Percentiles rank a stretch among this genome's conserved stretches.
Conservation (phyloP, 179 eudicot genomes). For the Drosera spatulata region DNA sequence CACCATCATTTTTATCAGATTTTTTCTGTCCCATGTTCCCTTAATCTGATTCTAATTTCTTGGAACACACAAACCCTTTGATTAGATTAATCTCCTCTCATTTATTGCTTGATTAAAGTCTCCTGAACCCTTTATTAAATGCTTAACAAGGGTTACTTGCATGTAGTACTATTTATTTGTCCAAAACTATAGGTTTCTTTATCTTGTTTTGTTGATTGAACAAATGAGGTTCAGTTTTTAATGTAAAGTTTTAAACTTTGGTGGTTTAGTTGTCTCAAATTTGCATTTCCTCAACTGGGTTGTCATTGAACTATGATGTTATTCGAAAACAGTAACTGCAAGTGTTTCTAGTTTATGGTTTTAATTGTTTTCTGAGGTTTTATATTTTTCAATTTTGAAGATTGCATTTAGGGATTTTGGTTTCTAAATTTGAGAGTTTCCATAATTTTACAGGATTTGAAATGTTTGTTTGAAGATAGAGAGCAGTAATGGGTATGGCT, state of each 20-base stretch:
- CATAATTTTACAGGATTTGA: too few relatives aligned
- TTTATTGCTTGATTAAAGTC: slow-evolving; percentile 8
- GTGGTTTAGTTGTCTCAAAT: background rate
- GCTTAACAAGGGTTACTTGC: slow-evolving; percentile 2
- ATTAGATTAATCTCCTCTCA: slow-evolving; percentile 8
- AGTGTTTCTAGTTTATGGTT: background rate
- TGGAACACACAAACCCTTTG: too few relatives aligned
- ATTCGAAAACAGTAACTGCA: background rate
- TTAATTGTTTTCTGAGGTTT: too few relatives aligned
- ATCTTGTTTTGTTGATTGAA: slow-evolving; percentile 2
- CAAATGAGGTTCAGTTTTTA: background rate
- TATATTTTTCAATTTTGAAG: too few relatives aligned
- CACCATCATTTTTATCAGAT: too few relatives aligned
- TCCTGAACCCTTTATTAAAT: slow-evolving; percentile 2
- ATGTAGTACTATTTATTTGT: slow-evolving; percentile 6
- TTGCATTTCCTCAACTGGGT: background rate
- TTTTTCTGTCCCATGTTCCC: too few relatives aligned
- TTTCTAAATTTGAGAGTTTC: too few relatives aligned
- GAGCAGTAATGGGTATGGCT: slow-evolving; percentile 2
- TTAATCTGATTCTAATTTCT: too few relatives aligned
- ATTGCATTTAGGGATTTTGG: background rate
- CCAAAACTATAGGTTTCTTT: slow-evolving; percentile 10
- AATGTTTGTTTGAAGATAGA: slow-evolving; percentile 8
- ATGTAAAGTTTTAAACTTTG: background rate
- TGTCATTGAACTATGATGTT: background rate